Conservation (phyloP, 352 stramenopile species). For the Pythium diclinum region DNA sequence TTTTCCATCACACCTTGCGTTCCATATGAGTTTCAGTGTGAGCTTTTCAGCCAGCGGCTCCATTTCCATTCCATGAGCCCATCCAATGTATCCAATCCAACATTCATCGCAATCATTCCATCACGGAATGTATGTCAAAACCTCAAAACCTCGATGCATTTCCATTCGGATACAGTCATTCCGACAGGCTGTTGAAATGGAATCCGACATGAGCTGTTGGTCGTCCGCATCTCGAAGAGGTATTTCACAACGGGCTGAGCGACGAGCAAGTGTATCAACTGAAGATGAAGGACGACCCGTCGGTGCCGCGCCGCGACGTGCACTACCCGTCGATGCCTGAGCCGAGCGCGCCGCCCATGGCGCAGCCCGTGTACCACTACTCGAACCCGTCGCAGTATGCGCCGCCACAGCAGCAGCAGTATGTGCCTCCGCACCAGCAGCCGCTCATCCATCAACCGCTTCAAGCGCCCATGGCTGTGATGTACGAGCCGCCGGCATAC, state of each 20-base stretch:
- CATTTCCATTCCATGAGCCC: too few species aligned
- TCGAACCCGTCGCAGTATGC: constrained; percentile 22
- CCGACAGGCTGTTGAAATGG: not conserved
- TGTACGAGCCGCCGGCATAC: constrained; percentile 25
- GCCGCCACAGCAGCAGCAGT: constrained; percentile 23
- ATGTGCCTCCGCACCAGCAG: constrained; percentile 23
- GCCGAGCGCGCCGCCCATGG: constrained; percentile 25
- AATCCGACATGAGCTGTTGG: not conserved
- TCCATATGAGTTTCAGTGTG: too few species aligned
- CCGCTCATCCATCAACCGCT: constrained; percentile 25
- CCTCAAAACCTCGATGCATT: constrained; percentile 19
- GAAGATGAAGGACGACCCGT: constrained; percentile 28
- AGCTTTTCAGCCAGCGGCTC: too few species aligned
- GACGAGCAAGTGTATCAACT: not conserved
- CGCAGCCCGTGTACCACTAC: constrained; percentile 30
- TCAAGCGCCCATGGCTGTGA: constrained; percentile 11
- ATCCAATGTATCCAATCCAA: not conserved
- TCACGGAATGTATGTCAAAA: constrained; percentile 18
- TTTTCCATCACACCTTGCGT: too few species aligned
- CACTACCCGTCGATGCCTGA: constrained; percentile 26
- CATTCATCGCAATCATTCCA: not conserved
- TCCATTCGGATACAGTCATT: constrained; percentile 8
- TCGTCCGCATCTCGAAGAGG: not conserved
- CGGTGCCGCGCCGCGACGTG: constrained; percentile 11
- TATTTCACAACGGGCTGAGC: not conserved